Conservation (phyloP, 768 basidiomycete genomes). For the Psilocybe cubensis region DNA sequence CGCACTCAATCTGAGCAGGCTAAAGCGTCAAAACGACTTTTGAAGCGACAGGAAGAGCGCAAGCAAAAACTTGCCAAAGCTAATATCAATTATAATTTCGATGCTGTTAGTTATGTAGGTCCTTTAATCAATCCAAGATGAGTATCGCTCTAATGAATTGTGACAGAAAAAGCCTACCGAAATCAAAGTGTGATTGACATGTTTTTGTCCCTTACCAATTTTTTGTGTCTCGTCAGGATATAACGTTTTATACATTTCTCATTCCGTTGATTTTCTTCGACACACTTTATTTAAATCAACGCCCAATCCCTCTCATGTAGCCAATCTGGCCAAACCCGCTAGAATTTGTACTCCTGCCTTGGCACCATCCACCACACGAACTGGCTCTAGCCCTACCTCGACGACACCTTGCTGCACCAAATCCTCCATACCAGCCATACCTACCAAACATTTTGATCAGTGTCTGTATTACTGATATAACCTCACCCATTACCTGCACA, state of each 20-base stretch:
- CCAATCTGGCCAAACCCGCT: conserved; percentile 34
- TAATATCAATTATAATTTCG: conserved; percentile 90
- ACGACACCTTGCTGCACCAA: conserved; percentile 30
- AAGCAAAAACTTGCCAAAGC: conserved; percentile 78
- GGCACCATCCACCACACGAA: conserved; percentile 39
- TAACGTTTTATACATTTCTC: neutral
- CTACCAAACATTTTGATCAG: conserved; percentile 9
- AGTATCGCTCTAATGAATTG: neutral
- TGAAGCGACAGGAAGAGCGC: conserved; percentile 76
- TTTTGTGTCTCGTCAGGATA: neutral
- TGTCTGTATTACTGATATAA: neutral
- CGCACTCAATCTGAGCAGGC: conserved; percentile 74
- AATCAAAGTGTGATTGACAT: conserved; percentile 4
- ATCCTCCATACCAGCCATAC: conserved; percentile 41
- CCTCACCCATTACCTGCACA: conserved; percentile 34
- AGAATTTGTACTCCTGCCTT: conserved; percentile 41
- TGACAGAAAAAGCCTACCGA: conserved; percentile 14
- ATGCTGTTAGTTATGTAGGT: conserved; percentile 83
- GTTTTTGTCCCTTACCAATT: conserved; percentile 1
- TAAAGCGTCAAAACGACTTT: conserved; percentile 65
- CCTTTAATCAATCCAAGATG: neutral
- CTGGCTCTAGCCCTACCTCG: conserved; percentile 27
- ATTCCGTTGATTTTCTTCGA: neutral
- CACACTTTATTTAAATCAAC: neutral
- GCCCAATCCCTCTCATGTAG: conserved; percentile 7